A percentile compares a stretch with the other conserved stretches of the same genome.
Conservation (phyloP, 2,329 filamentous ascomycete species). For the Colletotrichum paranaense region DNA sequence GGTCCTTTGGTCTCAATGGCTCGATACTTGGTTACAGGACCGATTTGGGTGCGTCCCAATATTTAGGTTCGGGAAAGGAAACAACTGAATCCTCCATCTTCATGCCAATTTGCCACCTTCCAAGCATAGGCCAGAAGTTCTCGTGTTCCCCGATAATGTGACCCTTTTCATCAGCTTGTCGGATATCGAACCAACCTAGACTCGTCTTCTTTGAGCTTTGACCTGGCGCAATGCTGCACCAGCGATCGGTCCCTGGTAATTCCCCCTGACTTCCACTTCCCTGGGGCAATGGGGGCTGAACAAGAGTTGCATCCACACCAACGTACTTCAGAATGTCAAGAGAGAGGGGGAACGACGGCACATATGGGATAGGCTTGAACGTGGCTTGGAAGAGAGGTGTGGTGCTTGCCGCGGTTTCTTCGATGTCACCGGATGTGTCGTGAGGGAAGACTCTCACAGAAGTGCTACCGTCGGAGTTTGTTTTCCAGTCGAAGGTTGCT, state of each 20-base stretch:
- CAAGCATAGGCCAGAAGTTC: constrained; percentile 61
- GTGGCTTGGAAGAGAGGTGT: constrained; percentile 59
- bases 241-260: constrained; percentile 57
- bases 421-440: constrained; percentile 45
- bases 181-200: constrained; percentile 61
- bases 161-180: constrained; percentile 47
- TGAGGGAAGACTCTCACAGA: constrained; percentile 58
- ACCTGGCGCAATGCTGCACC: constrained; percentile 52
- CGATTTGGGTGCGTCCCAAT: constrained; percentile 41
- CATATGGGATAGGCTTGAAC: constrained; percentile 53
- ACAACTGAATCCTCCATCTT: constrained; percentile 51
- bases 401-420: constrained; percentile 46
- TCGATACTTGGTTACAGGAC: constrained; percentile 32
- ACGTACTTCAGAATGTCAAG: constrained; percentile 50
- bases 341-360: constrained; percentile 57
- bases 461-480: constrained; percentile 48
- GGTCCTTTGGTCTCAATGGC: neutral
- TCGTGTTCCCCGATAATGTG: constrained; percentile 41
- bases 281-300: constrained; percentile 61
- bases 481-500: constrained; percentile 60
- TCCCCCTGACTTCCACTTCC: constrained; percentile 53
- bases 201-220: constrained; percentile 45
- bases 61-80: constrained; percentile 38
- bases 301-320: constrained; percentile 55
- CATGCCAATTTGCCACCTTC: constrained; percentile 55